phyloP scores from a whole-genome alignment of 1,284 basidiomycete species.

The Apiotrichum akiyoshidainum region DNA sequence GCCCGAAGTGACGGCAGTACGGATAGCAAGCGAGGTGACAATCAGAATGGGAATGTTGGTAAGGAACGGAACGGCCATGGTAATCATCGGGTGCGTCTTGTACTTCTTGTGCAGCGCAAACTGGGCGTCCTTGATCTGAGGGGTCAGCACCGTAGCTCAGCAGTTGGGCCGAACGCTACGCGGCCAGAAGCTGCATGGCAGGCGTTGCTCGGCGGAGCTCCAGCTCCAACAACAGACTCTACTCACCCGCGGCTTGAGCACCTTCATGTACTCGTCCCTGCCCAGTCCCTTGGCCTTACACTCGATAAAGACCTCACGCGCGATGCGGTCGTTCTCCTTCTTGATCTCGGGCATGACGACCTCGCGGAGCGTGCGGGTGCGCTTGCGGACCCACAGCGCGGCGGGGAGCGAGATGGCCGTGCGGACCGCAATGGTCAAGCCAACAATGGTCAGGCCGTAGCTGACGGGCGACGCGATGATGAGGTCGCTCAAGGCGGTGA shows the following conservation, averaged over 20 bases:
- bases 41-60: constrained; percentile 52
- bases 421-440: constrained; percentile 52
- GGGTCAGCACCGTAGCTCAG: neutral
- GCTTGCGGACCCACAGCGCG: constrained; percentile 53
- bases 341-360: constrained; percentile 52
- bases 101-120: constrained; percentile 40
- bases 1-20: constrained; percentile 35
- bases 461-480: constrained; percentile 34
- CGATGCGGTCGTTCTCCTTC: constrained; percentile 45
- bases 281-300: constrained; percentile 42
- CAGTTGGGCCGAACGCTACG: neutral
- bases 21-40: constrained; percentile 45
- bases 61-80: constrained; percentile 43
- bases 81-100: constrained; percentile 45
- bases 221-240: neutral
- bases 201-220: neutral
- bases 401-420: constrained; percentile 53
- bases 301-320: constrained; percentile 38
- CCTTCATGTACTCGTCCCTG: constrained; percentile 51
- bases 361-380: constrained; percentile 44
- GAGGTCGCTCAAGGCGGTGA: constrained; percentile 21
- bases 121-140: constrained; percentile 41
- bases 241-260: constrained; percentile 48
- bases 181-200: too few relatives aligned
- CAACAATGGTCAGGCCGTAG: constrained; percentile 51